These are phyloP conservation scores for Fusarium torreyae DNA, from an alignment of 2,329 filamentous ascomycete genomes.

Conservation along the genomic window DNA sequence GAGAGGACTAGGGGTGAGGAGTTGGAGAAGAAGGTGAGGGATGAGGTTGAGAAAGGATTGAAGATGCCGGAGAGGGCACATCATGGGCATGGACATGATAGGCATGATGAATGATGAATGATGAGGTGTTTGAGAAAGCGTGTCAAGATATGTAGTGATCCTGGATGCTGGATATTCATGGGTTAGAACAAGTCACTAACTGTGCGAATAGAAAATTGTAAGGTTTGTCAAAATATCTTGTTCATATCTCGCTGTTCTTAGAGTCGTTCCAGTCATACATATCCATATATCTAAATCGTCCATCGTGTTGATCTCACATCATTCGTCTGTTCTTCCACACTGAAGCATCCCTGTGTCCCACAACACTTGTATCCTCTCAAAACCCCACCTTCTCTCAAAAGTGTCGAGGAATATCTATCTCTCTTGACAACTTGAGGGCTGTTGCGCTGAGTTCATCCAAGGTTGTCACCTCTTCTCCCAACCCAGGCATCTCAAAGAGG, in stretches of 20 bases:
- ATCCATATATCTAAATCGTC: neutral
- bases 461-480: conserved; percentile 13
- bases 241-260: neutral
- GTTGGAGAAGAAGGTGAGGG: conserved; percentile 60
- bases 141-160: neutral
- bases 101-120: conserved; percentile 17
- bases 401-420: conserved; percentile 39
- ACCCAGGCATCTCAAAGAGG: conserved; percentile 58
- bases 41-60: conserved; percentile 65
- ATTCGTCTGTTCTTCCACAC: neutral
- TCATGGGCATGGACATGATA: conserved; percentile 42
- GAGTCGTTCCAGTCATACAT: neutral
- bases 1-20: conserved; percentile 53
- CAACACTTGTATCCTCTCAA: neutral
- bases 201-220: neutral
- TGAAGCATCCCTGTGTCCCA: neutral
- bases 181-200: neutral
- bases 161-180: neutral
- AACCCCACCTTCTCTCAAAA: conserved; percentile 10
- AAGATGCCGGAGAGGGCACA: conserved; percentile 64
- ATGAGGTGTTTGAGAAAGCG: neutral
- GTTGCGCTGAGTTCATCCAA: conserved; percentile 42
- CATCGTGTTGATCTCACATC: neutral
- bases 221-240: neutral
- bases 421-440: conserved; percentile 30